Base-by-base conservation (phyloP, 208 protist genomes). In the Trypanosoma rangeli region DNA sequence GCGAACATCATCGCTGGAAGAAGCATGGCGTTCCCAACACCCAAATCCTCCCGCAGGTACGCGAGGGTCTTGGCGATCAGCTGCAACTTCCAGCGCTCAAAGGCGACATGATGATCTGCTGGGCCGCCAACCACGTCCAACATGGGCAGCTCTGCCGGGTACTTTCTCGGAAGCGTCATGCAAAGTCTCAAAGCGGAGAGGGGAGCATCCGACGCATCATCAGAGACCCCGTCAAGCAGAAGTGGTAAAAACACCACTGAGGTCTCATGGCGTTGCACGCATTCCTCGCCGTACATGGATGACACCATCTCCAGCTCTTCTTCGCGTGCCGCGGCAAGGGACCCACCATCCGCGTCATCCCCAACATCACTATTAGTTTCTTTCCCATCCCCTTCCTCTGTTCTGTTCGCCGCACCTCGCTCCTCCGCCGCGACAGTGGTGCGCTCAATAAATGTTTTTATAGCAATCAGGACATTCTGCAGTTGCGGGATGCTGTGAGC, bases 401-500 rank as follows among this genome's bases (percentile, higher is more conserved):
- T 39, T 42, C 35, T 26, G 49, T n/a, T 48, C 7, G 9, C 48
- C 64, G 16, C n/a, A 39, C 5, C 57, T n/a, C 1, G 12, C 54
- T 65, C 46, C 39, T 24, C 12, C 33, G 54, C 48, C 42, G 72
- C 53, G 44, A 13, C 54, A 26, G 60, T 24, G 16, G 75, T 12
- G 20, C 58, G 64, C 10, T 67, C 60, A 26, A 84, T 33, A 75
- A 95, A 84, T 1, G 70, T 65, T 9, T 79, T 67, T 28, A 93
- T 72, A 0, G 78, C 64, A 2, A 13, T 16, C 3, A 82, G 55
- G 39, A 89, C 64, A 49, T 68, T 75, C 64, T 90, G 76, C 26
- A 87, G 72, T 37, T 84, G 74, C 15, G 91, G 86, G n/a, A 94
- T 66, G 70, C 83, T 89, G 79, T 96, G 91, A 22, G 84, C 88